These are phyloP conservation scores for Aspergillus ellipticus DNA, from an alignment of 495 filamentous ascomycete species.

Conservation along the genomic window DNA sequence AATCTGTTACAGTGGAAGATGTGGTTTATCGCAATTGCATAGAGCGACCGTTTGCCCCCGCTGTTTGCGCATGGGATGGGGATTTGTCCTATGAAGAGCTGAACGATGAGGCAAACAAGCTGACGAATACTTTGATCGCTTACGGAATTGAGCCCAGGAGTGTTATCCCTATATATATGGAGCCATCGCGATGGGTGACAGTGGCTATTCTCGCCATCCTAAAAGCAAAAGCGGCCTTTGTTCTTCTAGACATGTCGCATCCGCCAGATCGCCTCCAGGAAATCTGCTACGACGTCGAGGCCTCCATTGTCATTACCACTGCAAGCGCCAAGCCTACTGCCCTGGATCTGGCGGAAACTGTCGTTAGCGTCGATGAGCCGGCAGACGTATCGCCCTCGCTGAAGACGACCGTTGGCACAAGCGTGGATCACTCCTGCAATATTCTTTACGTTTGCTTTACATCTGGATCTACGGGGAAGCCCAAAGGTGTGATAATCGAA, in stretches of 20 bases:
- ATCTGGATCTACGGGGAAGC: slow-evolving; percentile 75
- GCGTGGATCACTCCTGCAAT: background rate
- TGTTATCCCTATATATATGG: slow-evolving; percentile 42
- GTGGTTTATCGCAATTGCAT: slow-evolving; percentile 11
- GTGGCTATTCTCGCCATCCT: slow-evolving; percentile 39
- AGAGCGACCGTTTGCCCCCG: slow-evolving; percentile 13
- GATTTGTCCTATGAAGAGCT: slow-evolving; percentile 23
- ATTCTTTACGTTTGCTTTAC: slow-evolving; percentile 55
- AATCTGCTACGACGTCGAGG: slow-evolving; percentile 24
- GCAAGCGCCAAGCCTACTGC: background rate
- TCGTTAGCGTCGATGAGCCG: background rate
- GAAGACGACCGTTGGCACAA: background rate
- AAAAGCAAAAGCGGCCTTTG: slow-evolving; percentile 44
- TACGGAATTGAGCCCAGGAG: slow-evolving; percentile 28
- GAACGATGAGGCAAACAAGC: background rate
- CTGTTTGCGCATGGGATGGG: slow-evolving; percentile 19
- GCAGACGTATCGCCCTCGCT: background rate
- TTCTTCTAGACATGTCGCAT: slow-evolving; percentile 40
- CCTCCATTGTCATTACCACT: slow-evolving; percentile 14
- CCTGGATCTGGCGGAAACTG: background rate
- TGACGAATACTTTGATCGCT: slow-evolving; percentile 16
- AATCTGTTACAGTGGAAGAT: slow-evolving; percentile 16
- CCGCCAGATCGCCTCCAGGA: slow-evolving; percentile 41
- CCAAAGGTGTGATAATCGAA: slow-evolving; percentile 44
- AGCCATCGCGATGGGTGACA: slow-evolving; percentile 35